Percentiles rank a stretch among this genome's conserved stretches.
Conservation (phyloP, 1,139 yeast species). For the Nakaseomyces kungkrabaensis region DNA sequence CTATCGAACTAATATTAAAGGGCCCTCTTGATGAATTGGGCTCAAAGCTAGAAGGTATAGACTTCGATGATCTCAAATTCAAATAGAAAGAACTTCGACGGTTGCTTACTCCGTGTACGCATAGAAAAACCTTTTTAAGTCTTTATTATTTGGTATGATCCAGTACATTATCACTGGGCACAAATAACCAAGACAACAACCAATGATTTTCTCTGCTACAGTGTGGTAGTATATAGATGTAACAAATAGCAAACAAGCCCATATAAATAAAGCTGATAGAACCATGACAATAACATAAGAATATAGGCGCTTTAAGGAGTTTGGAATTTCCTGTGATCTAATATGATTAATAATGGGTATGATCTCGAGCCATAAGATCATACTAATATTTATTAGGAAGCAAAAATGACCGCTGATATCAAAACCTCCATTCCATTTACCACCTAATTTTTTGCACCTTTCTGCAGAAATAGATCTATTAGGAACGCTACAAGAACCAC, state of each 20-base stretch:
- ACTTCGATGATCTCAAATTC: neutral
- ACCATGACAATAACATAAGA: conserved; percentile 8
- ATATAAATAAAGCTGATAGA: conserved; percentile 26
- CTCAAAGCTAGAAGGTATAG: conserved; percentile 7
- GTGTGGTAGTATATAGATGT: conserved; percentile 61
- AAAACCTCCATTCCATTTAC: conserved; percentile 47
- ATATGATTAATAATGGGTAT: conserved; percentile 12
- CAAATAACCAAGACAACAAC: conserved; percentile 39
- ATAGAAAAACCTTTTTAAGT: conserved; percentile 13
- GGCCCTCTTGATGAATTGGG: conserved; percentile 15
- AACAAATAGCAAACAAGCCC: conserved; percentile 40
- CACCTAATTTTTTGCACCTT: conserved; percentile 23
- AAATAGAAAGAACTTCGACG: neutral
- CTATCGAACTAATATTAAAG: conserved; percentile 9
- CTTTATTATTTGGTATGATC: conserved; percentile 15
- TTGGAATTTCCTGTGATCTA: conserved; percentile 9
- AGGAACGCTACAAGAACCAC: conserved; percentile 29
- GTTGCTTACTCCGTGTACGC: neutral
- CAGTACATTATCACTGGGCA: conserved; percentile 34
- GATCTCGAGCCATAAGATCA: conserved; percentile 36
- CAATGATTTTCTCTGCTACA: conserved; percentile 43
- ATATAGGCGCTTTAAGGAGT: conserved; percentile 7
- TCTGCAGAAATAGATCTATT: conserved; percentile 19
- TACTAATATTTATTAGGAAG: conserved; percentile 40
- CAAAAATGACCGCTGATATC: conserved; percentile 60